Base-by-base conservation (phyloP, 2,329 filamentous ascomycete species). In the Fusarium albidum region DNA sequence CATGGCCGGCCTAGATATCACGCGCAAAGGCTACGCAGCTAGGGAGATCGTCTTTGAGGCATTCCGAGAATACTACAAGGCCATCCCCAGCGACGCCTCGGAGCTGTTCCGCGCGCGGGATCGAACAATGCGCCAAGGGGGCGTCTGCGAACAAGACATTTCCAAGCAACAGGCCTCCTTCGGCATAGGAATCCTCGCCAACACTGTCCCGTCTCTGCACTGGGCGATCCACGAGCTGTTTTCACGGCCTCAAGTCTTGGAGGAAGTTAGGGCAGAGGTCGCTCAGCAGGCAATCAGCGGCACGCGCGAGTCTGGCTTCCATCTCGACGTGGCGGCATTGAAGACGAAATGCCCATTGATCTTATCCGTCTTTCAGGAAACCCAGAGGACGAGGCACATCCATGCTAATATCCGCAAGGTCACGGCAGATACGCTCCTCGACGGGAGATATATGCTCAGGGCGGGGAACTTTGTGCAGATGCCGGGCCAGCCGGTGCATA, bases 391-490 rank as follows among this genome's bases (percentile, higher is more conserved):
- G 3, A 31, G 61, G 6, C 60, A 61, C 5, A 27, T 59, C 2
- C 61, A 64, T 0, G 60, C 61, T 0, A 53, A 55, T 2, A 64
- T 63, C 8, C 60, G 61, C 17, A 64, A 64, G 17, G 67, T 77
- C 0, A 61, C 59, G 3, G 50, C 69, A 5, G 75, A 79, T 18
- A 72, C 67, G 0, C 18, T 73, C 0, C 50, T 78, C 3, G 69
- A 71, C 9, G 66, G 62, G 3, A 61, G 64, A 21, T 72, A 73
- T 14, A 55, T 76, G 2, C 61, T 79, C 12, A 74, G 73, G 51
- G 64, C 63, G 6, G 76, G 75, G 0, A 64, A 66, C 12, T 65
- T 68, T 10, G 34, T 76, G 0, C 67, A 71, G 45, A 71, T 78
- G 55, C 75, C 75, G 0, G 68, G 63, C 3, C 47, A 65, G 5